Evolutionary conservation across 176 grass and related monocot genomes (phyloP).

Genomic region (Aegilops longissima): DNA sequence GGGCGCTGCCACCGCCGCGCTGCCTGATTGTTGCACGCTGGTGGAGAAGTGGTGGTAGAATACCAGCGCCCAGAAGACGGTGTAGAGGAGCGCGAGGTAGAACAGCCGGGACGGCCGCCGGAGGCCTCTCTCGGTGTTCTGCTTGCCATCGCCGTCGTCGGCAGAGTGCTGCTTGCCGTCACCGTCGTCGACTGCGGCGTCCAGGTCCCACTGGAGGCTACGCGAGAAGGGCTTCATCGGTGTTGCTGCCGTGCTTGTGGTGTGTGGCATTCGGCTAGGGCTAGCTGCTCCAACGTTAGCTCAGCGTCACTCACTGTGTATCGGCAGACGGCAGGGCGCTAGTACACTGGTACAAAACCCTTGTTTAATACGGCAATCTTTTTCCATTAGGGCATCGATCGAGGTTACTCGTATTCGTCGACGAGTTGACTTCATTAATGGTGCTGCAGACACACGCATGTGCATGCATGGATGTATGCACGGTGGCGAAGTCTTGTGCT

Average conservation of each 20-base stretch:
- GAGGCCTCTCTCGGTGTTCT: background rate
- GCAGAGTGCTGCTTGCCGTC: background rate
- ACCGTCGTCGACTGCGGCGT: background rate
- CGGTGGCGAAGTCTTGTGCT: background rate
- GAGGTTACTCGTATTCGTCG: too few relatives aligned
- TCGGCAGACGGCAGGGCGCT: too few relatives aligned
- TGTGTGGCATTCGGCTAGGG: too few relatives aligned
- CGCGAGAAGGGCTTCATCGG: background rate
- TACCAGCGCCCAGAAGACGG: background rate
- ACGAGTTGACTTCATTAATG: too few relatives aligned
- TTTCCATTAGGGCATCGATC: too few relatives aligned
- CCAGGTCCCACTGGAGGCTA: background rate
- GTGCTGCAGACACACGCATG: too few relatives aligned
- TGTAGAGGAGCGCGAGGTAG: background rate
- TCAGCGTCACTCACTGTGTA: too few relatives aligned
- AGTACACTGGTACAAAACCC: too few relatives aligned
- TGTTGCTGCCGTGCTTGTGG: too few relatives aligned
- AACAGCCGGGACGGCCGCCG: background rate
- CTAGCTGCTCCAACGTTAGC: too few relatives aligned
- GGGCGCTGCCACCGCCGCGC: background rate
- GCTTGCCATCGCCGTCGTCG: background rate
- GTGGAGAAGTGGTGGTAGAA: conserved; percentile 1
- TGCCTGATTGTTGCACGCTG: background rate
- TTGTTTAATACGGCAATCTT: too few relatives aligned
- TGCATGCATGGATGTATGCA: too few relatives aligned